Base-by-base conservation (phyloP, 306 rosid species). In the Bauhinia variegata region DNA sequence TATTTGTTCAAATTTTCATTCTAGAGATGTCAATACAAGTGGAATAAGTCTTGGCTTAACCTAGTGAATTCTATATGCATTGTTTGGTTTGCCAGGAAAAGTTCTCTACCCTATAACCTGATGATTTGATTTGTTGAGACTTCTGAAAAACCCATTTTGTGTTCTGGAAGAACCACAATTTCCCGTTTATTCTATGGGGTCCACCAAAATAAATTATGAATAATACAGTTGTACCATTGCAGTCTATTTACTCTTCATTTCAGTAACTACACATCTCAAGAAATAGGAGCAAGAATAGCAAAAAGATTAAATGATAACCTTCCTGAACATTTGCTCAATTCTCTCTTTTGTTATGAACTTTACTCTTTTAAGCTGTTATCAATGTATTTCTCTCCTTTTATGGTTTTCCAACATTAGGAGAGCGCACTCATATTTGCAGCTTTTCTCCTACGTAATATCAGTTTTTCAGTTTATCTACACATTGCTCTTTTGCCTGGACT, bases 401-500 rank as follows among this genome's bases (percentile, higher is more conserved):
- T 48, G 33, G 52, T 12, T 48, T 49, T 72, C 39, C 19, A 61
- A 54, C 11, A 78, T 17, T 41, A 41, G 60, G 38, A 43, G 15
- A 68, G 31, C 8, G 11, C 36, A 19, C 2, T 70, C 52, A n/a
- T 48, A 31, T 49, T 41, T 54, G 33, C 36, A 34, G 54, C 17
- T 7, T 15, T 33, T 47, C 54, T 61, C 34, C 13, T 81, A 1
- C 59, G 7, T 46, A 48, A 47, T 16, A 36, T 57, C 54, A 19
- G 38, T 67, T 18, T 57, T 18, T 34, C 42, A 32, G 13, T 48
- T 39, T 23, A 30, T 72, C 38, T 64, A 38, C 67, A 60, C 47
- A 34, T 33, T 23, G 63, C 54, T 32, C 28, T 74, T 73, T 42
- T 61, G 23, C 37, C 49, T 71, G 74, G 48, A 43, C 58, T 14